Base-by-base conservation (phyloP, 2,329 filamentous ascomycete species). In the Raffaelea albimanens region DNA sequence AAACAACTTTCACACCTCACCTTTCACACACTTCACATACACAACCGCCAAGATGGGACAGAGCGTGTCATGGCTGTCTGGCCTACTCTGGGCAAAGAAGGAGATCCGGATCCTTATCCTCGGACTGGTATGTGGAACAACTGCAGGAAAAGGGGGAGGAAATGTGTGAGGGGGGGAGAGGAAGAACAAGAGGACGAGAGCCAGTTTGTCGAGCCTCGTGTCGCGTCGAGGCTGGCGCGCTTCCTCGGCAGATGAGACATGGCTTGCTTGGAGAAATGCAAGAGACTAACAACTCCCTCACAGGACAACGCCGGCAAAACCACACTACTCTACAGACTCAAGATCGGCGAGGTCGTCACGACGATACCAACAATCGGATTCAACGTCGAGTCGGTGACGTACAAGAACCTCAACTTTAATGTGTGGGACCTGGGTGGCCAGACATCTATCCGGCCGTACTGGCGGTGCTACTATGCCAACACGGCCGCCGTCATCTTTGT, bases 341-440 rank as follows among this genome's bases (percentile, higher is more conserved):
- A 96, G 88, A 95, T 98, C 62, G 93, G 93, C 63, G 93, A 98
- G 67, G 93, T 98, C 40, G 93, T 98, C 56, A 97, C 93, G 52
- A 98, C 93, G 59, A 97, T 97, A 75, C 93, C 93, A 19, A 98
- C 93, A 47, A 97, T 98, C 66, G 93, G 93, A 52, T 98, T 98
- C 76, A 98, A 98, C 66, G 93, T 98, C 59, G 93, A 98, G 70
- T 95, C 89, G 20, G 93, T 98, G 55, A 93, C 89, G 58, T 98
- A 98, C 75, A 91, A 91, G 67, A 97, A 96, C 65, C 78, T 98
- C 53, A 95, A 96, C 67, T 95, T 98, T 67, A 97, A 97, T 63
- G 93, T 98, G 61, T 98, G 93, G 93, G 91, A 97, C 71, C 76
- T 97, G 43, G 91, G 93, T 61, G 93, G 93, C 36, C 93, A 98